These are phyloP conservation scores for Gillenia trifoliata DNA, from an alignment of 306 rosid species.

Conservation along the genomic window DNA sequence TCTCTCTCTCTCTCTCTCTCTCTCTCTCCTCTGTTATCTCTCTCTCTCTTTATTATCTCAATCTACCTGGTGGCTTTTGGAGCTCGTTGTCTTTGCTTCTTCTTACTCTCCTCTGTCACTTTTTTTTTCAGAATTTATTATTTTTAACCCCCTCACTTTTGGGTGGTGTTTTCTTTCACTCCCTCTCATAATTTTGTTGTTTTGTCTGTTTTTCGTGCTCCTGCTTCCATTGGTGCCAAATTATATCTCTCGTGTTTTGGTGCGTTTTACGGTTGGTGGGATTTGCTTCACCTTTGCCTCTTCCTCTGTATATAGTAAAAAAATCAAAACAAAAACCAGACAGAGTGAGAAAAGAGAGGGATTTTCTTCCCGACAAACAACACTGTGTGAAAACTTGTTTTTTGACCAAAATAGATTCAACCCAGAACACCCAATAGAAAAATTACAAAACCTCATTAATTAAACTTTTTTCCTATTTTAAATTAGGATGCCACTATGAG, in stretches of 20 bases:
- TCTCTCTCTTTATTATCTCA: conserved; percentile 34
- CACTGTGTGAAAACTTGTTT: conserved; percentile 59
- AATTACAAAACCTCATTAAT: neutral
- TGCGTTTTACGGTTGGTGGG: conserved; percentile 23
- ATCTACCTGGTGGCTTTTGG: conserved; percentile 38
- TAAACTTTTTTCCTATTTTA: neutral
- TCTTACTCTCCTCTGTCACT: neutral
- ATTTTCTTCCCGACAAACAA: conserved; percentile 59
- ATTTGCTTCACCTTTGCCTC: conserved; percentile 39
- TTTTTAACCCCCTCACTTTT: conserved; percentile 19
- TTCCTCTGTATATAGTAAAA: conserved; percentile 17
- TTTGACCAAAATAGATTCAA: conserved; percentile 46
- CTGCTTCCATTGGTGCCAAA: conserved; percentile 4
- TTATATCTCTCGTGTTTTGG: conserved; percentile 12
- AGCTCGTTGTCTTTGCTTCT: conserved; percentile 34
- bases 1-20: conserved; percentile 3
- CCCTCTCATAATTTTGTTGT: conserved; percentile 11
- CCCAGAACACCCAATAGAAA: conserved; percentile 6
- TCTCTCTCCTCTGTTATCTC: conserved; percentile 10
- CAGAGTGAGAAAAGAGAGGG: conserved; percentile 10
- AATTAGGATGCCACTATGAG: too few relatives aligned
- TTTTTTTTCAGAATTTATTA: conserved; percentile 3
- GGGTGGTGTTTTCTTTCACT: neutral
- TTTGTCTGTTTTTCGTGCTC: conserved; percentile 3
- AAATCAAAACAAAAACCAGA: conserved; percentile 28